Conservation (phyloP, 2,329 filamentous ascomycete species). For the Clonostachys solani region DNA sequence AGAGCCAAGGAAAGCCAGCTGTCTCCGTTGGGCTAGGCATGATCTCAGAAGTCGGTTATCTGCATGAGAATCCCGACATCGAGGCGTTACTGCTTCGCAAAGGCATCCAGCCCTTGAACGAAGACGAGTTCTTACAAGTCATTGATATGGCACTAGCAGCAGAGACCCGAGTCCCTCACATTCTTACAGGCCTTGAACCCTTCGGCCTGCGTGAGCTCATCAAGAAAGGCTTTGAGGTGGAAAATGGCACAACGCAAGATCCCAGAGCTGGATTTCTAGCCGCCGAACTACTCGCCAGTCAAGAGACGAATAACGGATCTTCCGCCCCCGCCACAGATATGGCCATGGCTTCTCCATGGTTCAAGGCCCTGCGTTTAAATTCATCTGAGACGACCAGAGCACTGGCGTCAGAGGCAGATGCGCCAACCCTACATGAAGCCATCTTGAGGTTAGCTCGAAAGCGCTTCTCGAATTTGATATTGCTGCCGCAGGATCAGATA, state of each 20-base stretch:
- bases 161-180: conserved; percentile 5
- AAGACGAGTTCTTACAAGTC: conserved; percentile 20
- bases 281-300: not conserved
- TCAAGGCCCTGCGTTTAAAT: not conserved
- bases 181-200: conserved; percentile 16
- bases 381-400: not conserved
- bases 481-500: conserved; percentile 16
- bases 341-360: not conserved
- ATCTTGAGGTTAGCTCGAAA: conserved; percentile 4
- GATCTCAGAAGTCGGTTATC: conserved; percentile 28
- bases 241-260: conserved; percentile 4
- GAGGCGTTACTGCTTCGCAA: conserved; percentile 24
- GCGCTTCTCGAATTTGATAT: conserved; percentile 11
- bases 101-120: conserved; percentile 25
- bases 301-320: not conserved
- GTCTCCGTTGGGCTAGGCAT: conserved; percentile 21
- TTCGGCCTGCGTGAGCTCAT: conserved; percentile 9
- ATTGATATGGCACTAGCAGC: conserved; percentile 14
- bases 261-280: not conserved
- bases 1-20: conserved; percentile 14
- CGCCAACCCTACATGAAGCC: conserved; percentile 3
- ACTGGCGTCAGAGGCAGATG: not conserved
- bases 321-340: not conserved
- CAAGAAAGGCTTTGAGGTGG: conserved; percentile 10
- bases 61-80: conserved; percentile 26